These are phyloP conservation scores for Pleodorina starrii DNA, from an alignment of 139 green algal species.

Conservation along the genomic window DNA sequence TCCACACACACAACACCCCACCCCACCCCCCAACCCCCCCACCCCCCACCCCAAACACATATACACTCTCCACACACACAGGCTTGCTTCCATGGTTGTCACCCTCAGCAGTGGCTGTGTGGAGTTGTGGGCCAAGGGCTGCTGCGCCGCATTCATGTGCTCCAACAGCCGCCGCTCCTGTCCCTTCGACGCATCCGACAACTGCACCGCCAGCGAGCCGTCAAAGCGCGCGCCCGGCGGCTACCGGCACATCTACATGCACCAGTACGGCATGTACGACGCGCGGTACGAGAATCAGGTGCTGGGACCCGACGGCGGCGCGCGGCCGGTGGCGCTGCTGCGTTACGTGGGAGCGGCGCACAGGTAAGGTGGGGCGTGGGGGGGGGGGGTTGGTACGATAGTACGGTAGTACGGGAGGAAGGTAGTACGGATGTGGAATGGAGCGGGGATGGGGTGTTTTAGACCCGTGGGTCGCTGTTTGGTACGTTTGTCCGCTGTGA, in stretches of 20 bases:
- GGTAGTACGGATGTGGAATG: too few relatives aligned
- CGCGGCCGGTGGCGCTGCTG: not conserved
- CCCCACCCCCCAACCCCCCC: not conserved
- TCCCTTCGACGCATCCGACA: slow-evolving; percentile 20
- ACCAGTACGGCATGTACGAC: slow-evolving; percentile 19
- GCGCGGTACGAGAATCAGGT: slow-evolving; percentile 26
- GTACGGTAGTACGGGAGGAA: too few relatives aligned
- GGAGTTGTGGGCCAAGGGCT: slow-evolving; percentile 38
- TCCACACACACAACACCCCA: too few relatives aligned
- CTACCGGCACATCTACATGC: slow-evolving; percentile 1
- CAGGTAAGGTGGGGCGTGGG: not conserved
- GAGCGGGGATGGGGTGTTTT: too few relatives aligned
- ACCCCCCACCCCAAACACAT: not conserved
- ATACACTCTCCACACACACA: not conserved
- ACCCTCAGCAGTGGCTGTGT: slow-evolving; percentile 42
- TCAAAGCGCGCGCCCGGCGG: too few relatives aligned
- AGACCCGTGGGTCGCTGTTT: too few relatives aligned
- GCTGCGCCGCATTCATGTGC: slow-evolving; percentile 43
- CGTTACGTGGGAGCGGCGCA: not conserved
- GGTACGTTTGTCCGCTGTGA: too few relatives aligned
- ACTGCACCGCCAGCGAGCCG: not conserved
- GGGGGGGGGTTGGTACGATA: too few relatives aligned
- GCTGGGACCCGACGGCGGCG: not conserved
- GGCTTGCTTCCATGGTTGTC: slow-evolving; percentile 28
- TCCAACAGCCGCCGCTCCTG: not conserved